Percentiles rank a stretch among this genome's conserved stretches.
phyloP scores from a whole-genome alignment of 2,329 filamentous ascomycete species.

The Trichoderma simmonsii region DNA sequence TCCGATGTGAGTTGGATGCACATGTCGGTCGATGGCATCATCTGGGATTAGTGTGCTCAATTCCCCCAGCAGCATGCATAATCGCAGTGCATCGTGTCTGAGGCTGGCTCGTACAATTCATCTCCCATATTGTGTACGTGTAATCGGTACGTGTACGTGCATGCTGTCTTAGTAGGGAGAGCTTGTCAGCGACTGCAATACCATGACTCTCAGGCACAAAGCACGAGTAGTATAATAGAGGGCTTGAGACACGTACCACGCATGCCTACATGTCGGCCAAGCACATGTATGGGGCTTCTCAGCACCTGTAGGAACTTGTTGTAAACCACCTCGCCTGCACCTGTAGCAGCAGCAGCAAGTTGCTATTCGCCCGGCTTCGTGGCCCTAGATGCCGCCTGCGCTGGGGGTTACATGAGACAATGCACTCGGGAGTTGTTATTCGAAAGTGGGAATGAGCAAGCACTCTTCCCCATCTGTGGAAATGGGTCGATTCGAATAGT shows the following conservation, averaged over 20 bases:
- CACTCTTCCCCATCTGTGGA: not conserved
- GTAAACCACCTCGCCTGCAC: not conserved
- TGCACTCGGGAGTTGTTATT: not conserved
- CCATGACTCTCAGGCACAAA: not conserved
- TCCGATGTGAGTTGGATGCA: slow-evolving; percentile 10
- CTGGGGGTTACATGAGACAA: slow-evolving; percentile 10
- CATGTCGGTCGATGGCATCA: slow-evolving; percentile 12
- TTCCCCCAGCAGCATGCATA: not conserved
- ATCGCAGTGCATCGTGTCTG: not conserved
- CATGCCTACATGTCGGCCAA: not conserved
- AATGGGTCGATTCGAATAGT: not conserved
- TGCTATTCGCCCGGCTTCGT: not conserved
- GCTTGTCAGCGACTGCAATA: slow-evolving; percentile 6
- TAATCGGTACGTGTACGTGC: not conserved
- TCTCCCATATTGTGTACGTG: not conserved
- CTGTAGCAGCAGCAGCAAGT: not conserved
- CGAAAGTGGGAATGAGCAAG: not conserved
- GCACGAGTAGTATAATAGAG: not conserved
- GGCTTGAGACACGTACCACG: not conserved
- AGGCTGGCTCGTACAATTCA: not conserved
- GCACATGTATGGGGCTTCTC: not conserved
- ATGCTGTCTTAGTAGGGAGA: not conserved
- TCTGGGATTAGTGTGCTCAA: not conserved
- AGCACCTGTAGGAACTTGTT: not conserved
- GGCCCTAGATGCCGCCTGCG: slow-evolving; percentile 5